Percentiles rank a stretch among this genome's conserved stretches.
phyloP scores from a whole-genome alignment of 176 grass and related monocot genomes.

The Alloteropsis semialata region DNA sequence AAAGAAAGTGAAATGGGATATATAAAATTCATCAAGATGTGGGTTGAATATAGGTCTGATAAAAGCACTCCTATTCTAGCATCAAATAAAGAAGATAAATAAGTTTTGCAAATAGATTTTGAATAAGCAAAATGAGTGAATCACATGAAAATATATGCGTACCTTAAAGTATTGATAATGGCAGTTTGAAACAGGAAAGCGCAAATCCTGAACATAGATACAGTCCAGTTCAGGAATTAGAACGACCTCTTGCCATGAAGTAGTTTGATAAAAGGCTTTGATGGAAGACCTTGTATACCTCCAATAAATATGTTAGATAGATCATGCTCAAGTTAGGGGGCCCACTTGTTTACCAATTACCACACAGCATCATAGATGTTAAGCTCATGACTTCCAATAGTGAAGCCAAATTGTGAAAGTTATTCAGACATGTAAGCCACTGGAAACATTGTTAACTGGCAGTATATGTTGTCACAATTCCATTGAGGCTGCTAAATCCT shows the following conservation, averaged over 20 bases:
- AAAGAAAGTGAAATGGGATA: slow-evolving; percentile 1
- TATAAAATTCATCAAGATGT: not conserved
- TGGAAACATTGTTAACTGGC: not conserved
- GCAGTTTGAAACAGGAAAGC: not conserved
- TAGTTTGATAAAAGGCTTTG: slow-evolving; percentile 1
- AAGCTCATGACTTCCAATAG: not conserved
- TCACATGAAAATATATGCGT: slow-evolving; percentile 10
- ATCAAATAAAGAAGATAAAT: slow-evolving; percentile 6
- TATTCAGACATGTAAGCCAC: not conserved
- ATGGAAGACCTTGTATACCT: slow-evolving; percentile 9
- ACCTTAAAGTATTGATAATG: slow-evolving; percentile 6
- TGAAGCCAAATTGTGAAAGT: not conserved
- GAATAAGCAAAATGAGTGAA: slow-evolving; percentile 19
- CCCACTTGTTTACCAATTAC: slow-evolving; percentile 15
- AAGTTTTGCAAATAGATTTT: slow-evolving; percentile 8
- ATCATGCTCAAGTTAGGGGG: slow-evolving; percentile 2
- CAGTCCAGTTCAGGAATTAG: not conserved
- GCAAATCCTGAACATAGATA: not conserved
- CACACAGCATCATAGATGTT: not conserved
- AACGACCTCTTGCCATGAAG: not conserved
- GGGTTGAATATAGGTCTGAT: not conserved
- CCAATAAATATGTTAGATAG: not conserved
- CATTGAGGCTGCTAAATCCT: slow-evolving; percentile 51
- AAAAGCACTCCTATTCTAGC: not conserved
- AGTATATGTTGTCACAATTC: slow-evolving; percentile 43